Evolutionary conservation across 805 yeast species (phyloP), one percentile per base, ranked within the genome.

Genomic region (Wickerhamiella musiphila): DNA sequence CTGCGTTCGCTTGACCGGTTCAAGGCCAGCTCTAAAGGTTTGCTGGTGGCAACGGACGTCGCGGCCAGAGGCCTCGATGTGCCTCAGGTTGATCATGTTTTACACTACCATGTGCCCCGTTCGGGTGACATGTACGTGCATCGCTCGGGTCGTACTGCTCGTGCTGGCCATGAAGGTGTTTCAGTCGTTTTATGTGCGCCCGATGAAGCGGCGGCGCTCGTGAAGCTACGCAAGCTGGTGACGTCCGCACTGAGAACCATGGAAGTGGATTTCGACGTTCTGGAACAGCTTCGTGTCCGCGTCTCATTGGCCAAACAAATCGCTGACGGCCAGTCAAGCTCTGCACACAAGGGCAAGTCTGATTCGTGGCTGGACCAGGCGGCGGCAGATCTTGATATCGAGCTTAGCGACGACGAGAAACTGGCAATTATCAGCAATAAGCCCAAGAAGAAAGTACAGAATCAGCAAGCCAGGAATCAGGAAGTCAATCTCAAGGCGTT

Each of bases 21-120:
- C 61, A 69, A 65, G 41, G 51, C 36, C 2, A 48, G 48, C 15
- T 54, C 57, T 5, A 56, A 61, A 29, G 65, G 67, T 15, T 64
- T 84, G 3, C 60, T 90, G 34, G 68, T 90, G 33, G 94, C 95
- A 1, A 82, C 96, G 4, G 98, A 90, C 56, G 96, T 90, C 28
- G 98, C 98, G 2, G 98, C 98, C 4, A 70, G 98, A 62, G 98
- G 98, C 37, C 65, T 90, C 37, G 98, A 90, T 62, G 82, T 90
- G 34, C 77, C 93, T 2, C 68, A 67, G 29, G 84, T 90, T 32
- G 75, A 83, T 45, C 96, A 90, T 53, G 96, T 90, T 30, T 78
- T 86, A 14, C 98, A 90, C 54, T 90, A 86, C 49, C 95, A 90
- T 55, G 63, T 90, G 39, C 96, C 98, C 8, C 65, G 96, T 40